Conservation (phyloP, 1,284 basidiomycete species). For the Ganoderma sinense region DNA sequence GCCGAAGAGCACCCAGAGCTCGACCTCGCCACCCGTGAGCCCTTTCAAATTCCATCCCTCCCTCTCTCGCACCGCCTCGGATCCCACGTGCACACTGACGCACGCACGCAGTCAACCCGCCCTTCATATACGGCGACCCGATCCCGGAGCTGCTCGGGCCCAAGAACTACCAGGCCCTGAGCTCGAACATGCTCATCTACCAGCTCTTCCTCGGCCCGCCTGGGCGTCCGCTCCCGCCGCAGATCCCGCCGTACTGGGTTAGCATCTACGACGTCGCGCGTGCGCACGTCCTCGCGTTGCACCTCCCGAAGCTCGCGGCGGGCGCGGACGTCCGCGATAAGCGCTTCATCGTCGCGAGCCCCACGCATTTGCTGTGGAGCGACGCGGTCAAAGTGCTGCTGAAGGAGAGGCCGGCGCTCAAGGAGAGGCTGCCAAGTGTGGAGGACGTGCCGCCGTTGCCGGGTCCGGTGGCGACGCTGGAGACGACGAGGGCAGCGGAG, state of each 20-base stretch:
- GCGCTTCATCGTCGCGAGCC: slow-evolving; percentile 32
- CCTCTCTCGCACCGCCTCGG: not conserved
- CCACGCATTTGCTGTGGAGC: slow-evolving; percentile 12
- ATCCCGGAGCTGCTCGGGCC: not conserved
- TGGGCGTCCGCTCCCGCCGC: slow-evolving; percentile 14
- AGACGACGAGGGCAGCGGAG: slow-evolving; percentile 27
- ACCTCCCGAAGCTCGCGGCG: slow-evolving; percentile 16
- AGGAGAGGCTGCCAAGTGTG: slow-evolving; percentile 16
- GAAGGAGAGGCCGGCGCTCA: slow-evolving; percentile 31
- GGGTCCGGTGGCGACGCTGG: slow-evolving; percentile 10
- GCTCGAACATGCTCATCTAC: slow-evolving; percentile 21
- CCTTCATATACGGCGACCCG: slow-evolving; percentile 4
- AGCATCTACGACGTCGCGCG: slow-evolving; percentile 39
- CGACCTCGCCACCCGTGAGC: not conserved
- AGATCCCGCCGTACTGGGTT: slow-evolving; percentile 15
- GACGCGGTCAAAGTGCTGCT: slow-evolving; percentile 31
- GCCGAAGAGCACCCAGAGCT: not conserved
- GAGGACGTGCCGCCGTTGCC: slow-evolving; percentile 8
- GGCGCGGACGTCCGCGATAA: slow-evolving; percentile 28
- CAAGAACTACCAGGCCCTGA: slow-evolving; percentile 1
- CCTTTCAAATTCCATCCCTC: not conserved
- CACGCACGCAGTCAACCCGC: slow-evolving; percentile 15
- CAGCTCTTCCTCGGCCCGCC: slow-evolving; percentile 20
- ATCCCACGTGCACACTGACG: not conserved
- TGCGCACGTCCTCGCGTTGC: slow-evolving; percentile 32